phyloP scores from a whole-genome alignment of 176 grass and related monocot species.

The Puya raimondii region DNA sequence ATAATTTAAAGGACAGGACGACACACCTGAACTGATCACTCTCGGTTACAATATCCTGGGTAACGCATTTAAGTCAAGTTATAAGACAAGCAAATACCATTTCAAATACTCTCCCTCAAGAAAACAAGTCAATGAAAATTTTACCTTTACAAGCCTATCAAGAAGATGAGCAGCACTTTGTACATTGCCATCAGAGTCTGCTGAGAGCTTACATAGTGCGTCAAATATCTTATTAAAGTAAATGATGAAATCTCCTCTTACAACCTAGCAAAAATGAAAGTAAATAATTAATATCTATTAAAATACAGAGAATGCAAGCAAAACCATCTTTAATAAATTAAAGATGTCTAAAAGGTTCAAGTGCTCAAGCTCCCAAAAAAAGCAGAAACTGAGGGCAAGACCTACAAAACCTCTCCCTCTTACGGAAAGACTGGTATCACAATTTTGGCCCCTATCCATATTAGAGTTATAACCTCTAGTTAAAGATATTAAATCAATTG shows the following conservation, averaged over 20 bases:
- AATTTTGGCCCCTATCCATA: too few relatives aligned
- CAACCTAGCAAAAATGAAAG: conserved; percentile 47
- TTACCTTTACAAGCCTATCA: conserved; percentile 95
- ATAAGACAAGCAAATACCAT: conserved; percentile 7
- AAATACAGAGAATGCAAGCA: conserved; percentile 1
- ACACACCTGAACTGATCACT: conserved; percentile 97
- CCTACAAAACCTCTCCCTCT: too few relatives aligned
- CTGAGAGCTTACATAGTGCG: conserved; percentile 87
- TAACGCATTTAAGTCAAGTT: conserved; percentile 12
- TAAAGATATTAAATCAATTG: background rate
- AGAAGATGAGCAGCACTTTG: conserved; percentile 99
- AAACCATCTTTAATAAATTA: conserved; percentile 4
- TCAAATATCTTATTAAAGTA: conserved; percentile 99
- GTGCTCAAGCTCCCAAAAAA: too few relatives aligned
- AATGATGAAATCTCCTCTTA: conserved; percentile 93
- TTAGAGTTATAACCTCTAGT: too few relatives aligned
- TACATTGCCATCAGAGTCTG: conserved; percentile 93
- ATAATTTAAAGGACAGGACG: conserved; percentile 17
- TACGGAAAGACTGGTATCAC: too few relatives aligned
- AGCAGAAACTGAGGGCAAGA: too few relatives aligned
- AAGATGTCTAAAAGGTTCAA: background rate
- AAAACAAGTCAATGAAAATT: conserved; percentile 1
- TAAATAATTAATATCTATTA: background rate
- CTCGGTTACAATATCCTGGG: conserved; percentile 98
- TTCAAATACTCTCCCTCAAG: background rate